phyloP scores from a whole-genome alignment of 768 basidiomycete genomes.

The Russula dissimulans region DNA sequence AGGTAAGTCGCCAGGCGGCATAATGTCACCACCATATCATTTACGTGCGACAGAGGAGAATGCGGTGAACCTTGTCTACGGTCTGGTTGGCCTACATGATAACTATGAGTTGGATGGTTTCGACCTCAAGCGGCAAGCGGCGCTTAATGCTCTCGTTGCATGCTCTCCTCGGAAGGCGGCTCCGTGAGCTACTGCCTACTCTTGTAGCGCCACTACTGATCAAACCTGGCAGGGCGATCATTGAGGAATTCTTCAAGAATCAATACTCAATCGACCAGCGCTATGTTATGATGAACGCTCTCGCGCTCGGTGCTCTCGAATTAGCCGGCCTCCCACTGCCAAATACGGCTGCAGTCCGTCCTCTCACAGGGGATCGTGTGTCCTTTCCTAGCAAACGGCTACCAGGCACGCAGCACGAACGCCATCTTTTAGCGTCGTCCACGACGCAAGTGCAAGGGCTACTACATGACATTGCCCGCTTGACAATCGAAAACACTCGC shows the following conservation, averaged over 20 bases:
- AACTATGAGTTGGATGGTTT: slow-evolving; percentile 81
- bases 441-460: slow-evolving; percentile 44
- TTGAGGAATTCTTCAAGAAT: slow-evolving; percentile 90
- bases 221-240: slow-evolving; percentile 46
- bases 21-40: neutral
- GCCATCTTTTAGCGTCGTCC: slow-evolving; percentile 27
- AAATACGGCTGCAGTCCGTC: slow-evolving; percentile 24
- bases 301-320: slow-evolving; percentile 82
- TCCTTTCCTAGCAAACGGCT: slow-evolving; percentile 79
- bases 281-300: slow-evolving; percentile 72
- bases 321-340: slow-evolving; percentile 44
- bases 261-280: slow-evolving; percentile 88
- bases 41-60: slow-evolving; percentile 64
- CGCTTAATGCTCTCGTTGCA: slow-evolving; percentile 69
- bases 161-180: slow-evolving; percentile 73
- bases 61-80: slow-evolving; percentile 69
- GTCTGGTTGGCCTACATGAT: slow-evolving; percentile 65
- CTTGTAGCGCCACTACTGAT: neutral
- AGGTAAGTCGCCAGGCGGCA: slow-evolving; percentile 40
- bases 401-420: slow-evolving; percentile 57
- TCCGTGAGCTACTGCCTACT: slow-evolving; percentile 47
- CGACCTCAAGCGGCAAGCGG: slow-evolving; percentile 62
- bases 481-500: slow-evolving; percentile 53
- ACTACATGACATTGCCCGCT: slow-evolving; percentile 50
- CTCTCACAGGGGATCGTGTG: slow-evolving; percentile 27